These are phyloP conservation scores for Monilinia fructicola DNA, from an alignment of 2,329 filamentous ascomycete genomes.

Conservation along the genomic window DNA sequence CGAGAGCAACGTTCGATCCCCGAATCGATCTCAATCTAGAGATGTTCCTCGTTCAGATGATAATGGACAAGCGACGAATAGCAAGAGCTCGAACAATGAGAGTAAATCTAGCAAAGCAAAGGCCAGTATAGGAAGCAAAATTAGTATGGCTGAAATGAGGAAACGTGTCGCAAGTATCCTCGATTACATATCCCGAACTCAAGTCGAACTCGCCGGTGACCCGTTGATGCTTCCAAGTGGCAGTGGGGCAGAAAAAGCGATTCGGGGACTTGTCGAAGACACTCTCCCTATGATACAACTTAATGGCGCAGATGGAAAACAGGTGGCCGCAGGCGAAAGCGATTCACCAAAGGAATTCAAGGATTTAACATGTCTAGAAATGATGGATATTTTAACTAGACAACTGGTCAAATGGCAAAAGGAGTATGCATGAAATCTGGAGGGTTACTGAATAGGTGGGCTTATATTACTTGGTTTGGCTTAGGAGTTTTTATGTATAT, in stretches of 20 bases:
- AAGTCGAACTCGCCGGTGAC: conserved; percentile 79
- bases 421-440: conserved; percentile 35
- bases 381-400: conserved; percentile 44
- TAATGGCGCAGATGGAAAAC: conserved; percentile 42
- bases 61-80: conserved; percentile 49
- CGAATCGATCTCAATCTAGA: conserved; percentile 52
- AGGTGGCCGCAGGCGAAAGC: conserved; percentile 37
- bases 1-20: conserved; percentile 53
- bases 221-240: conserved; percentile 44
- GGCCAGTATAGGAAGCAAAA: conserved; percentile 53
- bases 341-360: conserved; percentile 60
- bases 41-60: conserved; percentile 46
- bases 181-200: conserved; percentile 85
- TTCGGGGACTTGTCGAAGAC: conserved; percentile 39
- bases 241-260: conserved; percentile 42
- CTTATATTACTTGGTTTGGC: conserved; percentile 12
- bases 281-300: conserved; percentile 41
- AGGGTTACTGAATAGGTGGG: not conserved
- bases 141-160: conserved; percentile 86
- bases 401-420: conserved; percentile 44
- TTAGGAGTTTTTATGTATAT: conserved; percentile 19
- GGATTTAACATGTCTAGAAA: conserved; percentile 56
- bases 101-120: conserved; percentile 39
- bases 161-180: conserved; percentile 79
- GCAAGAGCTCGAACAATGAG: conserved; percentile 42